phyloP scores from a whole-genome alignment of 75 land plant genomes.

The Picea sitchensis region DNA sequence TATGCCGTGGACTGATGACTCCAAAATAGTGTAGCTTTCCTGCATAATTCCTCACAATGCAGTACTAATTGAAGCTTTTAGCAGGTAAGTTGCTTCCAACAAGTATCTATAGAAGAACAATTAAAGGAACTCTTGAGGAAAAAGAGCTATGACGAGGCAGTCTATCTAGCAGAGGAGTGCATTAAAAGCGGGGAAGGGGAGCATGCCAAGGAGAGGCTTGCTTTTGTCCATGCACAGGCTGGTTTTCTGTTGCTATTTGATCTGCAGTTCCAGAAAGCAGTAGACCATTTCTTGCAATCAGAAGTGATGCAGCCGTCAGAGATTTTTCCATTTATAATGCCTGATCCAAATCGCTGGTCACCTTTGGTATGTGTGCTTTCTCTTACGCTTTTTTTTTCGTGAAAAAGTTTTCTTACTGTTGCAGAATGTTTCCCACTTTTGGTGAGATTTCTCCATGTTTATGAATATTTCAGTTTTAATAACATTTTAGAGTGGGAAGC shows the following conservation, averaged over 20 bases:
- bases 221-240: conserved; percentile 91
- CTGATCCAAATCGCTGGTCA: conserved; percentile 92
- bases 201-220: conserved; percentile 58
- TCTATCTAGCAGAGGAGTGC: conserved; percentile 70
- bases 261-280: conserved; percentile 82
- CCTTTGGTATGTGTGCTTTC: conserved; percentile 44
- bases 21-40: background rate
- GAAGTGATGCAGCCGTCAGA: conserved; percentile 88
- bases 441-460: no score
- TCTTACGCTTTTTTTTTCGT: background rate
- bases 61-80: background rate
- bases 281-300: conserved; percentile 85
- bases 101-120: conserved; percentile 83
- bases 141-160: conserved; percentile 71
- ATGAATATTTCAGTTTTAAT: no score
- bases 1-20: background rate
- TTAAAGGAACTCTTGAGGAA: conserved; percentile 85
- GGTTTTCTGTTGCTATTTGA: conserved; percentile 93
- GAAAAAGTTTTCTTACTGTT: background rate
- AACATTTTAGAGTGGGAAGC: no score
- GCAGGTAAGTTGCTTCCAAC: conserved; percentile 70
- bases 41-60: background rate
- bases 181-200: conserved; percentile 48
- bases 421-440: background rate
- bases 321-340: conserved; percentile 89